Base-by-base conservation (phyloP, 1,284 basidiomycete genomes). In the Ustilago loliicola region DNA sequence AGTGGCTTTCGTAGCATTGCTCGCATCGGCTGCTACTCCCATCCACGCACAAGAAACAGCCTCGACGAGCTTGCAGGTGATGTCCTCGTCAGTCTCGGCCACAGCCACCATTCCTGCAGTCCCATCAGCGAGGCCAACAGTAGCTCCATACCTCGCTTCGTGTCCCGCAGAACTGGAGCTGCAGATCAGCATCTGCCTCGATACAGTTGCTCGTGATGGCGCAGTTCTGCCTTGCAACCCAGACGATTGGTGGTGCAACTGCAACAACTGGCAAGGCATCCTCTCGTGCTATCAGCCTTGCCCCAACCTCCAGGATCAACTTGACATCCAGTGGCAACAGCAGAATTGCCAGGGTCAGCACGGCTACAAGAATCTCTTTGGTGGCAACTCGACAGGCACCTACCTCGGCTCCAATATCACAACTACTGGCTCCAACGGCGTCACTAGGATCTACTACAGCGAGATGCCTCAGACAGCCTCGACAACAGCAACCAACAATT, bases 201-300 rank as follows among this genome's bases (percentile, higher is more conserved):
- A 68, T 27, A 68, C 60, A 15, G 66, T 68, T 15, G 60, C 60
- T 38, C 66, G 66, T n/a, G 66, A 68, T 21, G 66, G 66, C 10
- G 66, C 66, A 1, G 60, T 68, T 21, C 51, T 68, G 54, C 66
- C 66, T 21, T 68, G 66, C 60, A 68, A 68, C n/a, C 38, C 66
- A 13, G 66, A 68, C 25, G 66, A 68, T 23, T 68, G 66, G 66
- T 68, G 66, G 66, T 68, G 66, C 50, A 68, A 62, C 23, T 68
- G 66, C 55, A 68, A 68, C 60, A 68, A 62, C 47, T 68, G 66
- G 66, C 66, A 68, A 51, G 66, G 66, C 6, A 40, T 68, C 50
- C 15, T 68, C 8, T 58, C 66, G 23, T 68, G 66, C 66, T 68
- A 62, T 32, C 53, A 68, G 60, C 66, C 66, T 5, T 68, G 66